Evolutionary conservation across 306 rosid genomes (phyloP).

Genomic region (Pueraria montana): DNA sequence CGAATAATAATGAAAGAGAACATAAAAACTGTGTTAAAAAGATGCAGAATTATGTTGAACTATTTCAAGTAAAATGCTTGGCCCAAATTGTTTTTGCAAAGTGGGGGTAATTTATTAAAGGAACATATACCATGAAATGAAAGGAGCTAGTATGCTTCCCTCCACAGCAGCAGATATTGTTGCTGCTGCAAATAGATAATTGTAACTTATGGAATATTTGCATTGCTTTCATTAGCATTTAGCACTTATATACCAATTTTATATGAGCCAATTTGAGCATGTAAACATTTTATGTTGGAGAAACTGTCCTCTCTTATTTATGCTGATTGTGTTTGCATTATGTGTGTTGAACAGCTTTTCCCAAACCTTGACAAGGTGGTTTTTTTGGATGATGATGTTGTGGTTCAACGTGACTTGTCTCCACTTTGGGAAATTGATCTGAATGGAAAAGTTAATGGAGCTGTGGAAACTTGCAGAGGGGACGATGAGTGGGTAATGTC

Average conservation of each 20-base stretch:
- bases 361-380: constrained; percentile 96
- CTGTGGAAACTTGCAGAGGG: constrained; percentile 98
- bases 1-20: neutral
- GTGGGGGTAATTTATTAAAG: neutral
- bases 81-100: neutral
- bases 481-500: constrained; percentile 99
- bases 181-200: constrained; percentile 9
- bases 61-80: constrained; percentile 17
- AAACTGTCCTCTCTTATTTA: neutral
- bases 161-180: neutral
- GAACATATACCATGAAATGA: constrained; percentile 11
- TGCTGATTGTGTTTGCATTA: constrained; percentile 51
- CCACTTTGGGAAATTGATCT: constrained; percentile 94
- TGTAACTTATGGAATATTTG: neutral
- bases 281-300: neutral
- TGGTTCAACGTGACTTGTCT: constrained; percentile 89
- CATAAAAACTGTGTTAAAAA: neutral
- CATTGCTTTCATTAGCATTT: neutral
- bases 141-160: neutral
- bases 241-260: neutral
- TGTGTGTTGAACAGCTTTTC: constrained; percentile 74
- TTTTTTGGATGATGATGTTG: constrained; percentile 93
- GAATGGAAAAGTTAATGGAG: constrained; percentile 94
- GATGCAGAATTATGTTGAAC: neutral
- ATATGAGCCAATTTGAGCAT: neutral